phyloP scores from a whole-genome alignment of 352 stramenopile genomes.

The Phytopythium litorale region DNA sequence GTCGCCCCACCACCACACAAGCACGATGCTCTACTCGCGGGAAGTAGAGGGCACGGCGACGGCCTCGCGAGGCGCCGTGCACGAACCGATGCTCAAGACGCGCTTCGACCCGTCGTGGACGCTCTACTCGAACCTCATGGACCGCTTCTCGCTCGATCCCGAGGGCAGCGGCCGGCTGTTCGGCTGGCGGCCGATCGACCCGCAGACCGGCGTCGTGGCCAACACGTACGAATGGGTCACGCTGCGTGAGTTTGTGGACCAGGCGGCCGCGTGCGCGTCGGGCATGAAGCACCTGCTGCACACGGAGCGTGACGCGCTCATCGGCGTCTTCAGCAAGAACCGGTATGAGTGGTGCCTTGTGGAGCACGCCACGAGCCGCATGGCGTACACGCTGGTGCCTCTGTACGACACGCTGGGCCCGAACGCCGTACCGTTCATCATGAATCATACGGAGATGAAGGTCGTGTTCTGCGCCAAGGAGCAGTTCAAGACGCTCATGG shows the following conservation, averaged over 20 bases:
- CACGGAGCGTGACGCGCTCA: conserved; percentile 37
- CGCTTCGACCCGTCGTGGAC: conserved; percentile 30
- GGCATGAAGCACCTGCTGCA: conserved; percentile 14
- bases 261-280: conserved; percentile 10
- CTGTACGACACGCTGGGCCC: conserved; percentile 81
- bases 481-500: conserved; percentile 60
- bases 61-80: conserved; percentile 14
- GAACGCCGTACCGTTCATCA: conserved; percentile 66
- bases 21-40: conserved; percentile 8
- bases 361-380: conserved; percentile 69
- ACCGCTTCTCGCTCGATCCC: conserved; percentile 21
- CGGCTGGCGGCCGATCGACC: conserved; percentile 31
- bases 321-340: conserved; percentile 78
- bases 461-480: conserved; percentile 68
- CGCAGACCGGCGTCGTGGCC: conserved; percentile 16
- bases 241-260: conserved; percentile 10
- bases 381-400: conserved; percentile 66
- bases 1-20: not conserved
- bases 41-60: conserved; percentile 1
- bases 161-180: conserved; percentile 38
- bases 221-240: conserved; percentile 20
- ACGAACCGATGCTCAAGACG: conserved; percentile 8
- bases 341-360: conserved; percentile 72
- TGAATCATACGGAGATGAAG: conserved; percentile 76
- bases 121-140: conserved; percentile 43